Percentiles rank a stretch among this genome's conserved stretches.
Conservation (phyloP, 805 yeast species). For the Saccharomyces paradoxus region DNA sequence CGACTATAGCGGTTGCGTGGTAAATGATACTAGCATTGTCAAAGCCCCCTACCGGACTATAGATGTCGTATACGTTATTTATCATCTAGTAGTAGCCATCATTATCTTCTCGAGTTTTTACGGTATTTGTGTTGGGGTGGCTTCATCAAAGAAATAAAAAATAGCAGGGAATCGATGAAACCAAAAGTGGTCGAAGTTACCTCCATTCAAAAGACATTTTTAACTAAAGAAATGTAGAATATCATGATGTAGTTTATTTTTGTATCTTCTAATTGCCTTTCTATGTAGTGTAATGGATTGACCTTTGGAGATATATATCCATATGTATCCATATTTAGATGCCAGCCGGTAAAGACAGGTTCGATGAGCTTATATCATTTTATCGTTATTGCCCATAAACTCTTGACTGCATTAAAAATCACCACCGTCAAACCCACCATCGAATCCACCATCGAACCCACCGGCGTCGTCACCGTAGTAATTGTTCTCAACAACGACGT, state of each 20-base stretch:
- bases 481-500: conserved; percentile 31
- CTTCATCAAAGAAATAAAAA: too few species aligned
- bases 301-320: neutral
- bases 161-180: too few species aligned
- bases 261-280: neutral
- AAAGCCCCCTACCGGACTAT: neutral
- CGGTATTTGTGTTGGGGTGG: too few species aligned
- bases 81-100: neutral
- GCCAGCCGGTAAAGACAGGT: neutral
- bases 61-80: neutral
- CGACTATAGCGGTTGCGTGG: neutral
- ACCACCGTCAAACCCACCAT: conserved; percentile 24
- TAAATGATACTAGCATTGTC: too few species aligned
- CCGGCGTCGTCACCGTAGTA: conserved; percentile 30
- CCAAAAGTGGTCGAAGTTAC: neutral
- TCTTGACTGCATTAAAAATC: neutral
- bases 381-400: neutral
- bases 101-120: neutral
- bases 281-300: neutral
- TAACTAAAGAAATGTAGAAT: neutral
- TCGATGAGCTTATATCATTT: neutral
- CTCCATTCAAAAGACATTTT: neutral
- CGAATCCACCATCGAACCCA: conserved; percentile 19
- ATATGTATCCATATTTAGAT: neutral
- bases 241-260: neutral